Evolutionary conservation across 2,329 filamentous ascomycete species (phyloP).

Genomic region (Hymenoscyphus fructigenus): DNA sequence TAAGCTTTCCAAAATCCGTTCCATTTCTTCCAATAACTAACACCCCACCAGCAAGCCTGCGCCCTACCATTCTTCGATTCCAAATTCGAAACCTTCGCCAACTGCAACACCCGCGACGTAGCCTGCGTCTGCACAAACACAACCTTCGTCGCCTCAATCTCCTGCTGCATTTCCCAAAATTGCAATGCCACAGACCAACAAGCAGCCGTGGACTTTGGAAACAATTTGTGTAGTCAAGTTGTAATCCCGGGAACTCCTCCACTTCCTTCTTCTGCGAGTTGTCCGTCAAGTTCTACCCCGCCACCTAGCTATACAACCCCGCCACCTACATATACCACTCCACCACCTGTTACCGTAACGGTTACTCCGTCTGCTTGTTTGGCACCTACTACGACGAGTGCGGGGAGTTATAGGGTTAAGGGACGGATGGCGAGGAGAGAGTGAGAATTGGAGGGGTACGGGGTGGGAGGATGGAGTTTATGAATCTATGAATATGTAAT

Average conservation of each 20-base stretch:
- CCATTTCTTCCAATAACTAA: background rate
- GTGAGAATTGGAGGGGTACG: background rate
- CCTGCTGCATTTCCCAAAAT: conserved; percentile 10
- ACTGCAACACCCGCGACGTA: conserved; percentile 7
- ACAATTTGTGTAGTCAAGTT: conserved; percentile 13
- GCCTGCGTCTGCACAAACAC: conserved; percentile 12
- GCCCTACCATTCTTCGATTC: conserved; percentile 11
- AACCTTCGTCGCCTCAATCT: conserved; percentile 9
- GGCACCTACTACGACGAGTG: background rate
- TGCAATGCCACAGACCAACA: conserved; percentile 12
- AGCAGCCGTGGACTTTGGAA: conserved; percentile 2
- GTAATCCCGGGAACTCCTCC: conserved; percentile 10
- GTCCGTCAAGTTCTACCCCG: background rate
- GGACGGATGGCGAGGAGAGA: background rate
- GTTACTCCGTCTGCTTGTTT: background rate
- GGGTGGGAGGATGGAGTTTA: background rate
- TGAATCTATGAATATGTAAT: background rate
- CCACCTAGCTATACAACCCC: background rate
- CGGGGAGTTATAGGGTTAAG: background rate
- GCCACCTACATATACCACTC: background rate
- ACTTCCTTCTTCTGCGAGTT: conserved; percentile 8
- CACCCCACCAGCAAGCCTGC: conserved; percentile 10
- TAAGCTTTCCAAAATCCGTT: conserved; percentile 1
- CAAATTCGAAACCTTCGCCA: conserved; percentile 4
- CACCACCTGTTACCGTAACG: background rate